A percentile compares a stretch with the other conserved stretches of the same genome.
Conservation (phyloP, 192 early-diverging fungal genomes). For the Coemansia pectinata region DNA sequence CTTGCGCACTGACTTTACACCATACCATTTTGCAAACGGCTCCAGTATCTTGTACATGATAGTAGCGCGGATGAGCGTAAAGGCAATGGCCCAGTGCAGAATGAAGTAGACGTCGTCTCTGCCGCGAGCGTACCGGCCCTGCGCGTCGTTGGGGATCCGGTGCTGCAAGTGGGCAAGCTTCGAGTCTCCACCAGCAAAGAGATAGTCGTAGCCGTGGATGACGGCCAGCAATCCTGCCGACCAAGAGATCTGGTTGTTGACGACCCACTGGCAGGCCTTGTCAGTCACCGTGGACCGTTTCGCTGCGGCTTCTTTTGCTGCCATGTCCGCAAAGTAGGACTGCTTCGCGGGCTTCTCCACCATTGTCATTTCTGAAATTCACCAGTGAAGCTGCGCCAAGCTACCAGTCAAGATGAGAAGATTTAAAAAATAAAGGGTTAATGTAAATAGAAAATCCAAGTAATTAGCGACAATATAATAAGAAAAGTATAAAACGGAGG, state of each 20-base stretch:
- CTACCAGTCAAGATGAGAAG: not conserved
- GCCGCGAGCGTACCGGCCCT: constrained; percentile 49
- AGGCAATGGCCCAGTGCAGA: constrained; percentile 63
- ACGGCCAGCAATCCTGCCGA: constrained; percentile 31
- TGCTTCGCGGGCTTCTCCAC: constrained; percentile 14
- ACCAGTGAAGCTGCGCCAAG: not conserved
- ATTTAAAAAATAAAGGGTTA: not conserved
- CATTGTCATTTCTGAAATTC: constrained; percentile 30
- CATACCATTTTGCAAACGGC: constrained; percentile 40
- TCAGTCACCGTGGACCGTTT: not conserved
- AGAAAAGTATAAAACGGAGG: not conserved
- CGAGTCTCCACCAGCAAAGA: constrained; percentile 23
- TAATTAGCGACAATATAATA: constrained; percentile 1
- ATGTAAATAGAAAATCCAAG: not conserved
- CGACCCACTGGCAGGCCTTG: constrained; percentile 32
- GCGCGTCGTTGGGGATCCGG: constrained; percentile 29
- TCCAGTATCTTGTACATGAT: constrained; percentile 38
- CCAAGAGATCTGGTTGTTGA: constrained; percentile 44
- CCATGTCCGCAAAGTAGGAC: constrained; percentile 21
- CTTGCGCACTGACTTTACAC: constrained; percentile 40
- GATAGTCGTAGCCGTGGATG: constrained; percentile 30
- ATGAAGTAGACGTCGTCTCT: constrained; percentile 52
- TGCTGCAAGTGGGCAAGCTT: constrained; percentile 39
- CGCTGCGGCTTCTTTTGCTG: constrained; percentile 15
- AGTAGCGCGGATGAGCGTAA: constrained; percentile 66